A percentile compares a stretch with the other conserved stretches of the same genome.
phyloP scores from a whole-genome alignment of 148 eudicot species.

The Chenopodium quinoa region DNA sequence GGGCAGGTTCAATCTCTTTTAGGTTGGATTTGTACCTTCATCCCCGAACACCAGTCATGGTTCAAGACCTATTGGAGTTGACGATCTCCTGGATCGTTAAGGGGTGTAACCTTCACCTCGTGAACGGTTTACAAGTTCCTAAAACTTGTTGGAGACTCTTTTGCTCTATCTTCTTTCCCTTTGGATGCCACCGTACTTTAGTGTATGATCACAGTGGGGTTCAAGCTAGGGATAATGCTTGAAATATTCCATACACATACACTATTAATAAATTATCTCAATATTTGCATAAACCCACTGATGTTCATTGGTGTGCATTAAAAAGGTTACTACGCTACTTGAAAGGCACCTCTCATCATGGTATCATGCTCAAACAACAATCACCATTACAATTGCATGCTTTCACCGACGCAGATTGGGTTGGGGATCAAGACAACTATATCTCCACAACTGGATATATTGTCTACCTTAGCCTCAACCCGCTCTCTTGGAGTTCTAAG shows the following conservation, averaged over 20 bases:
- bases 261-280: not conserved
- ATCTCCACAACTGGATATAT: not conserved
- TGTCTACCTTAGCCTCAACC: not conserved
- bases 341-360: not conserved
- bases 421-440: not conserved
- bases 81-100: too few relatives aligned
- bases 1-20: too few relatives aligned
- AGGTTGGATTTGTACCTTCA: too few relatives aligned
- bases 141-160: too few relatives aligned
- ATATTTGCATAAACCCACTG: not conserved
- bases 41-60: too few relatives aligned
- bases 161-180: too few relatives aligned
- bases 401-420: not conserved
- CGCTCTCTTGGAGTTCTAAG: not conserved
- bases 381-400: not conserved
- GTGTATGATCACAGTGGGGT: too few relatives aligned
- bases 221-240: too few relatives aligned
- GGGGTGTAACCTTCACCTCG: too few relatives aligned
- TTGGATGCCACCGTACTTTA: too few relatives aligned
- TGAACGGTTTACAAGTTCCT: too few relatives aligned
- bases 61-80: too few relatives aligned
- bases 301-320: not conserved
- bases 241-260: not conserved
- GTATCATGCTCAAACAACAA: not conserved
- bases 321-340: constrained; percentile 15